Evolutionary conservation across 129 eudicot genomes (phyloP).

Genomic region (Centrapalus pauciflorus): DNA sequence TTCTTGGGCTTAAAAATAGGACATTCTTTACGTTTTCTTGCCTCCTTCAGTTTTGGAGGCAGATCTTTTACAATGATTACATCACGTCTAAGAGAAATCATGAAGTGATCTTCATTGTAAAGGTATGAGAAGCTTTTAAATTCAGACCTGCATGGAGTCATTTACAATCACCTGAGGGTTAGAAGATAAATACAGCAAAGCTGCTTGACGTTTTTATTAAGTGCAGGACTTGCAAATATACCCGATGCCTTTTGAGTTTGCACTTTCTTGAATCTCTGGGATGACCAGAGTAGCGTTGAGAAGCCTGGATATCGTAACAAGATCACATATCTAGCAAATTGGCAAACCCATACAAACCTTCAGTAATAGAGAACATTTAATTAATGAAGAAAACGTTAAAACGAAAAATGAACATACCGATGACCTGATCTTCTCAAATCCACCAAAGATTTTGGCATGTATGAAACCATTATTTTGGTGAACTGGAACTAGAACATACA

Average conservation of each 20-base stretch:
- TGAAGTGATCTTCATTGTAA: conserved; percentile 65
- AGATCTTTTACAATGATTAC: conserved; percentile 54
- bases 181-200: not conserved
- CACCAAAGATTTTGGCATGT: conserved; percentile 79
- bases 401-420: conserved; percentile 42
- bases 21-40: conserved; percentile 48
- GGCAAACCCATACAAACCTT: conserved; percentile 30
- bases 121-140: conserved; percentile 79
- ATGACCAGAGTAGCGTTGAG: conserved; percentile 81
- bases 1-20: conserved; percentile 58
- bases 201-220: not conserved
- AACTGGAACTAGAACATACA: conserved; percentile 46
- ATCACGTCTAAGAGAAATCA: conserved; percentile 58
- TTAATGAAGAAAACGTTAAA: not conserved
- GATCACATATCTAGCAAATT: conserved; percentile 74
- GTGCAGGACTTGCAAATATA: conserved; percentile 14
- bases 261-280: conserved; percentile 86
- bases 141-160: conserved; percentile 42
- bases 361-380: not conserved
- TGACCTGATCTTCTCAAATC: conserved; percentile 70
- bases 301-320: conserved; percentile 80
- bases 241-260: conserved; percentile 71
- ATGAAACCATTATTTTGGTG: conserved; percentile 64
- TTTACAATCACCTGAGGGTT: not conserved
- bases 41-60: conserved; percentile 47